These are phyloP conservation scores for Agarophyton chilense DNA, from an alignment of 23 red algal genomes.

Conservation along the genomic window DNA sequence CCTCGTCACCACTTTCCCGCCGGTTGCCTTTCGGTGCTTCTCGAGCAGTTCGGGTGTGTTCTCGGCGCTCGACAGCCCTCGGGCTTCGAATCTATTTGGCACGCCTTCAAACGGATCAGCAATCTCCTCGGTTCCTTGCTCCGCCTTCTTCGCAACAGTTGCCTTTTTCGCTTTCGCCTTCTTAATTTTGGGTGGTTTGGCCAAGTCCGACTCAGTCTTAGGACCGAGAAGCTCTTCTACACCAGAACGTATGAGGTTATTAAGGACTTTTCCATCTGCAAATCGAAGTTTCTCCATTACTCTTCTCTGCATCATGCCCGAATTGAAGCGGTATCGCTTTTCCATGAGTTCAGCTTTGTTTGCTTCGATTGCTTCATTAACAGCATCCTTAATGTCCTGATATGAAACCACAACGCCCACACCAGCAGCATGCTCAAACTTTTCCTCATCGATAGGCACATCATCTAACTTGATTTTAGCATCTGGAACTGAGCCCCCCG, in stretches of 20 bases:
- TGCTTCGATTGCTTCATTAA: conserved; percentile 60
- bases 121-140: not conserved
- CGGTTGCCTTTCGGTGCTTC: conserved; percentile 58
- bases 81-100: conserved; percentile 84
- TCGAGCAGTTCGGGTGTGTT: conserved; percentile 93
- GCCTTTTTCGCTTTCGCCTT: conserved; percentile 50
- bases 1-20: conserved; percentile 77
- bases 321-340: conserved; percentile 70
- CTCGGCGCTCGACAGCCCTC: conserved; percentile 70
- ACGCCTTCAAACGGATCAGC: conserved; percentile 84
- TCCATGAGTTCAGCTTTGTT: conserved; percentile 48
- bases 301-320: conserved; percentile 68
- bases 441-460: conserved; percentile 4
- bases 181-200: conserved; percentile 64
- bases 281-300: conserved; percentile 78
- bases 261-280: conserved; percentile 76
- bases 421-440: conserved; percentile 79
- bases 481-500: conserved; percentile 39
- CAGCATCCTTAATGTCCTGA: conserved; percentile 45
- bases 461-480: conserved; percentile 41
- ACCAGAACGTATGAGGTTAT: conserved; percentile 37
- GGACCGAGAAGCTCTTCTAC: conserved; percentile 76
- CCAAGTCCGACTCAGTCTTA: conserved; percentile 77
- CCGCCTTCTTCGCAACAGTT: not conserved
- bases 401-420: conserved; percentile 75